Evolutionary conservation across 768 basidiomycete species (phyloP).

Genomic region (Leccinum aurantiacum): DNA sequence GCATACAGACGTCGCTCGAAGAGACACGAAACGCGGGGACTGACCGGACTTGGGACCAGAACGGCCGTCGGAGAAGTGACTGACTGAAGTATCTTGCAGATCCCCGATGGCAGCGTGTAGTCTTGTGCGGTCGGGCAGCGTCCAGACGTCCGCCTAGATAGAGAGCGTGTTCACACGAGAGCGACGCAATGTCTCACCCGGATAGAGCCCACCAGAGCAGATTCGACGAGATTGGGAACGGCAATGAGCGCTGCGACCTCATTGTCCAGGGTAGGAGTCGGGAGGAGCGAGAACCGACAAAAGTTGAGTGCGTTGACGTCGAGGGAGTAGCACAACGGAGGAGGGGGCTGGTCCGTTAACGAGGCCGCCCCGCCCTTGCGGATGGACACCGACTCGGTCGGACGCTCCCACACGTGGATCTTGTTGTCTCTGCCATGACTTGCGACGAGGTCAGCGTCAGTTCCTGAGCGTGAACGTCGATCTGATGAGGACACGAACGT

Average conservation of each 20-base stretch:
- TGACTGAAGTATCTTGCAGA: slow-evolving; percentile 18
- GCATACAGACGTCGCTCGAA: slow-evolving; percentile 51
- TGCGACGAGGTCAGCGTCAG: neutral
- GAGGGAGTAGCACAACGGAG: slow-evolving; percentile 62
- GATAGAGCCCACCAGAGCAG: slow-evolving; percentile 58
- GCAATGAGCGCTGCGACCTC: slow-evolving; percentile 57
- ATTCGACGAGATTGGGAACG: slow-evolving; percentile 87
- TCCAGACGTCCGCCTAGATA: slow-evolving; percentile 83
- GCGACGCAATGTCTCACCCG: neutral
- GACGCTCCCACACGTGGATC: slow-evolving; percentile 68
- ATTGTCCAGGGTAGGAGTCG: slow-evolving; percentile 15
- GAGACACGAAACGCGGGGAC: neutral
- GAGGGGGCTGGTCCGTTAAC: slow-evolving; percentile 46
- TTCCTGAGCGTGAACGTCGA: neutral
- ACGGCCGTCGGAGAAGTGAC: slow-evolving; percentile 40
- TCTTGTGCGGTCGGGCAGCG: slow-evolving; percentile 63
- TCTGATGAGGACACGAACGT: slow-evolving; percentile 57
- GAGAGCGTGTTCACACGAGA: neutral
- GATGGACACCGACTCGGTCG: slow-evolving; percentile 47
- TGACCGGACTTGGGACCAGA: slow-evolving; percentile 59
- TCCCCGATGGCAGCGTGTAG: slow-evolving; percentile 87
- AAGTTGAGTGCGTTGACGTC: slow-evolving; percentile 94
- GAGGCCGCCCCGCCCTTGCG: slow-evolving; percentile 57
- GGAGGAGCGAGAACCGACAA: slow-evolving; percentile 81
- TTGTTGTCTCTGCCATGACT: slow-evolving; percentile 86